Evolutionary conservation across 139 green algal species (phyloP).

Genomic region (Coelastrella sp.): DNA sequence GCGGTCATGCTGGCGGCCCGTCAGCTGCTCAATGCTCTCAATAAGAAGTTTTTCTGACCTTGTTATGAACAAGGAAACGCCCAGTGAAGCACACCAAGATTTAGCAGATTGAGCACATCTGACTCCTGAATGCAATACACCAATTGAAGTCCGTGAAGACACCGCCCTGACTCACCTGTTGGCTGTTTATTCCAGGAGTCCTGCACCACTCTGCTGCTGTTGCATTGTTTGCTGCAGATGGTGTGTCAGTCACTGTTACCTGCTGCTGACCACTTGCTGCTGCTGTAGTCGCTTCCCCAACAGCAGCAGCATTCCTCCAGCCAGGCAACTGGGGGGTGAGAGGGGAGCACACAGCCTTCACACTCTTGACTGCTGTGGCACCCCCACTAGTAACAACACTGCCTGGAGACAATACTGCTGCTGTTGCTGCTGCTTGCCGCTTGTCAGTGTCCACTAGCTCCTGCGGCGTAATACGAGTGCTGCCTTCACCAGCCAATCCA

Average conservation of each 20-base stretch:
- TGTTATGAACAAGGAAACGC: too few relatives aligned
- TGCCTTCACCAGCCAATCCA: slow-evolving; percentile 6
- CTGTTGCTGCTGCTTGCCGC: not conserved
- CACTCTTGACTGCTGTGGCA: not conserved
- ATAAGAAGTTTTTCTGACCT: too few relatives aligned
- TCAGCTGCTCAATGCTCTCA: too few relatives aligned
- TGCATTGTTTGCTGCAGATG: not conserved
- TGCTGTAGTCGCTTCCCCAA: not conserved
- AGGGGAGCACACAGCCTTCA: not conserved
- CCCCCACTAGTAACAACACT: not conserved
- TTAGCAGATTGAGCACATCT: too few relatives aligned
- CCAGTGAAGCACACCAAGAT: too few relatives aligned
- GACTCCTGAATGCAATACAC: not conserved
- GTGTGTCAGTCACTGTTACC: not conserved
- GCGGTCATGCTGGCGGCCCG: too few relatives aligned
- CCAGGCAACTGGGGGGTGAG: slow-evolving; percentile 19
- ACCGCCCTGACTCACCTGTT: not conserved
- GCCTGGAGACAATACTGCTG: not conserved
- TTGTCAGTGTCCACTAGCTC: not conserved
- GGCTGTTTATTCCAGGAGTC: not conserved
- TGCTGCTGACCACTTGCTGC: not conserved
- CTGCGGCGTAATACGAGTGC: not conserved
- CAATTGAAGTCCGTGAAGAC: too few relatives aligned
- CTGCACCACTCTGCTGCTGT: not conserved
- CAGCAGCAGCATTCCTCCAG: slow-evolving; percentile 11